Percentiles rank a stretch among this genome's conserved stretches.
These are phyloP conservation scores for Fusarium sp. DNA, from an alignment of 2,329 filamentous ascomycete species.

Conservation along the genomic window DNA sequence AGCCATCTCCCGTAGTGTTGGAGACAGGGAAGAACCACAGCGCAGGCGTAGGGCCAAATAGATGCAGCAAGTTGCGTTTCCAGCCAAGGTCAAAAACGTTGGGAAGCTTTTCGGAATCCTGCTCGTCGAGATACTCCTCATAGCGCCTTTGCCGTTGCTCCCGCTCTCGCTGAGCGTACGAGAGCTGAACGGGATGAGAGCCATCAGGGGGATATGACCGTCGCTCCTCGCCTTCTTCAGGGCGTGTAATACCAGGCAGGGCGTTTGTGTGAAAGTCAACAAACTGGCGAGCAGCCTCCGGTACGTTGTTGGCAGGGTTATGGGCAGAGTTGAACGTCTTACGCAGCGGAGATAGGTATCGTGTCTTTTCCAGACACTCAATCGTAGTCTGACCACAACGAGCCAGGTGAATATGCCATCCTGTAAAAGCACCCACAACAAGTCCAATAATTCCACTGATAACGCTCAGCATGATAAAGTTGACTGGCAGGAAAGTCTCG, in stretches of 20 bases:
- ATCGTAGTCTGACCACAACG: slow-evolving; percentile 90
- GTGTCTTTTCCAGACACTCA: slow-evolving; percentile 94
- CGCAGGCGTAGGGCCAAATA: slow-evolving; percentile 80
- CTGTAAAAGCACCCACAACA: slow-evolving; percentile 89
- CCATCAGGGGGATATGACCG: slow-evolving; percentile 51
- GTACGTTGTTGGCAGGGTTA: slow-evolving; percentile 63
- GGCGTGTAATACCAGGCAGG: slow-evolving; percentile 81
- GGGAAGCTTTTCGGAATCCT: slow-evolving; percentile 87
- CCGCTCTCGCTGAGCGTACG: slow-evolving; percentile 69
- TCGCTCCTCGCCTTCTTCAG: slow-evolving; percentile 81
- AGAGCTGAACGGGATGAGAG: slow-evolving; percentile 59
- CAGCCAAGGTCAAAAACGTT: slow-evolving; percentile 94
- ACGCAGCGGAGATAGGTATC: slow-evolving; percentile 86
- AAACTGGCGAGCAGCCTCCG: slow-evolving; percentile 76
- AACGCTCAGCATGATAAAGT: slow-evolving; percentile 89
- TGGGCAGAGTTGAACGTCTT: slow-evolving; percentile 75
- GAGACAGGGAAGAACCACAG: slow-evolving; percentile 86
- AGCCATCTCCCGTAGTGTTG: slow-evolving; percentile 92
- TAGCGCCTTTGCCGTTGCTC: slow-evolving; percentile 68
- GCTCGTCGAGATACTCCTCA: slow-evolving; percentile 86
- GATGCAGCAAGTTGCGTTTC: slow-evolving; percentile 80
- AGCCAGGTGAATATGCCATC: slow-evolving; percentile 90
- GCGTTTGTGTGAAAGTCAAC: slow-evolving; percentile 86
- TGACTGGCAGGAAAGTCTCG: slow-evolving; percentile 86
- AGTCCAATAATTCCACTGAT: slow-evolving; percentile 91